Percentiles rank a stretch among this genome's conserved stretches.
phyloP scores from a whole-genome alignment of 768 basidiomycete genomes.

The Lactifluus volemus region DNA sequence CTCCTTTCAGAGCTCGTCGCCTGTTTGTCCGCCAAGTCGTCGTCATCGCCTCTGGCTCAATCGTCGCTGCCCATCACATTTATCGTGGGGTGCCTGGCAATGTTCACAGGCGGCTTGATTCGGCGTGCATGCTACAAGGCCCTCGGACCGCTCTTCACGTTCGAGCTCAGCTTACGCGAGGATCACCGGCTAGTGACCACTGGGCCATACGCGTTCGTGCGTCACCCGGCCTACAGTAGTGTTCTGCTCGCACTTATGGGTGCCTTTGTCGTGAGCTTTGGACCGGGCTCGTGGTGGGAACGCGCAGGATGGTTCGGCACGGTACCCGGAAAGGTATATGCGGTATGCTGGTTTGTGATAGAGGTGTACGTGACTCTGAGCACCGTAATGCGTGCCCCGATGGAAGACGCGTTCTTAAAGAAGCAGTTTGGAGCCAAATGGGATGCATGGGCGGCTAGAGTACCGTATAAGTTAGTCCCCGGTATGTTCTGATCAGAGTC shows the following conservation, averaged over 20 bases:
- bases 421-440: slow-evolving; percentile 16
- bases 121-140: slow-evolving; percentile 16
- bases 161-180: slow-evolving; percentile 17
- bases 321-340: slow-evolving; percentile 3
- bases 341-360: slow-evolving; percentile 9
- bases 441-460: slow-evolving; percentile 17
- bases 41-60: not conserved
- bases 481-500: slow-evolving; percentile 7
- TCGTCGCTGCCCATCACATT: not conserved
- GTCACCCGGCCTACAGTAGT: slow-evolving; percentile 22
- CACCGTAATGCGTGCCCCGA: slow-evolving; percentile 10
- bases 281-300: slow-evolving; percentile 18
- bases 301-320: slow-evolving; percentile 7
- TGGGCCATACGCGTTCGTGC: slow-evolving; percentile 21
- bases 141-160: slow-evolving; percentile 19
- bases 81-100: slow-evolving; percentile 8
- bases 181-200: slow-evolving; percentile 21
- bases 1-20: slow-evolving; percentile 4
- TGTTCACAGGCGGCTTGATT: slow-evolving; percentile 6
- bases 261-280: slow-evolving; percentile 14
- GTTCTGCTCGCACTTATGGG: slow-evolving; percentile 17
- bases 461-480: slow-evolving; percentile 15
- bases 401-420: slow-evolving; percentile 11
- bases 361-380: slow-evolving; percentile 14
- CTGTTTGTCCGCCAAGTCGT: not conserved